Percentiles rank a stretch among this genome's conserved stretches.
Evolutionary conservation across 306 rosid species (phyloP).

Genomic region (Lupinus albus): DNA sequence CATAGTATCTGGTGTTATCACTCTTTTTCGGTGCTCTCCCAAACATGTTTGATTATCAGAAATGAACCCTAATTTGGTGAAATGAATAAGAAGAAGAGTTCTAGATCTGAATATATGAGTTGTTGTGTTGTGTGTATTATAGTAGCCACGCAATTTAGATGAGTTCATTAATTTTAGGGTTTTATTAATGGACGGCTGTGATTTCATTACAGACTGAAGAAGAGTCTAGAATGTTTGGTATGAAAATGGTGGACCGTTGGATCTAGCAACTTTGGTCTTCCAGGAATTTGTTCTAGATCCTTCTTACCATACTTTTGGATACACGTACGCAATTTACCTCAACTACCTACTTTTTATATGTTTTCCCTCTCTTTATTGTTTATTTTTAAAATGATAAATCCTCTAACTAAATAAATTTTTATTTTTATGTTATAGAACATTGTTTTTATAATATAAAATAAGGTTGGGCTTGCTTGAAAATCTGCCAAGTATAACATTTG

Average conservation of each 20-base stretch:
- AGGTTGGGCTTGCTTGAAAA: too few relatives aligned
- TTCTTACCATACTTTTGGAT: constrained; percentile 16
- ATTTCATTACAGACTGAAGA: constrained; percentile 7
- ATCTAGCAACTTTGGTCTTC: constrained; percentile 2
- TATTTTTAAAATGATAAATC: too few relatives aligned
- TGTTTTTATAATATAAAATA: too few relatives aligned
- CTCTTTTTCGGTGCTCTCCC: constrained; percentile 80
- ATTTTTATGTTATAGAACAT: too few relatives aligned
- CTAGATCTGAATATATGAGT: background rate
- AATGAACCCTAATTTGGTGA: background rate
- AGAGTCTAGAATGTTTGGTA: constrained; percentile 40
- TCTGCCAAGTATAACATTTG: too few relatives aligned
- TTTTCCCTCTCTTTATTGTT: too few relatives aligned
- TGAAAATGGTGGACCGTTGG: constrained; percentile 35
- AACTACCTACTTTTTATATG: too few relatives aligned
- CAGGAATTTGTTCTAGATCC: constrained; percentile 34
- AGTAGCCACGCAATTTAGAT: background rate
- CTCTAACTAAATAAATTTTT: too few relatives aligned
- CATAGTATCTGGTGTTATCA: constrained; percentile 71
- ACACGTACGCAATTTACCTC: too few relatives aligned
- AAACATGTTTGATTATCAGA: constrained; percentile 50
- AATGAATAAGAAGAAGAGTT: background rate
- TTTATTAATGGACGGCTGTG: constrained; percentile 37
- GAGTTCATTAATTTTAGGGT: background rate
- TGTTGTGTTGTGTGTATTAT: too few relatives aligned